phyloP scores from a whole-genome alignment of 2,329 filamentous ascomycete genomes.

The Pseudocercospora crystallina region DNA sequence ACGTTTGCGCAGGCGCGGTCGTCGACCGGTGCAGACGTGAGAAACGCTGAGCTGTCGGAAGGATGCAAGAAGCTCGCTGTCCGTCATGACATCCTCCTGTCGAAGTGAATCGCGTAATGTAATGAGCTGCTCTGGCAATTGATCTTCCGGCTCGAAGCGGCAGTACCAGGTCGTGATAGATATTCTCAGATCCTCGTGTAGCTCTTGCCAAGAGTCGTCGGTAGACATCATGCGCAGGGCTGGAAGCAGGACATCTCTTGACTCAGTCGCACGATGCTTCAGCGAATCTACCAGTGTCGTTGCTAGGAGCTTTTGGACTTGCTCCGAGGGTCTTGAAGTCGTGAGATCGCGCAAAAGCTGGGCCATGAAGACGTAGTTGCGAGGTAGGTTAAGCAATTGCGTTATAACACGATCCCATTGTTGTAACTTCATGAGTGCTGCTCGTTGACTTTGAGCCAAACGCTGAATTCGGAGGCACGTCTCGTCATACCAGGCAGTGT shows the following conservation, averaged over 20 bases:
- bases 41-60: conserved; percentile 23
- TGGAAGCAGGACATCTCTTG: conserved; percentile 22
- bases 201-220: conserved; percentile 14
- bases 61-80: conserved; percentile 20
- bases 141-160: conserved; percentile 15
- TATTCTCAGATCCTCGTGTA: conserved; percentile 30
- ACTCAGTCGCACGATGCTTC: background rate
- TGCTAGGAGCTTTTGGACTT: conserved; percentile 20
- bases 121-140: conserved; percentile 17
- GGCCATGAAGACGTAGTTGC: conserved; percentile 14
- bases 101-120: conserved; percentile 21
- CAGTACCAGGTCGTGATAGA: conserved; percentile 26
- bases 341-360: conserved; percentile 14
- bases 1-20: conserved; percentile 20
- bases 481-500: conserved; percentile 25
- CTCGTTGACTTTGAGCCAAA: conserved; percentile 6
- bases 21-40: background rate
- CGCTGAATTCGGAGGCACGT: conserved; percentile 22
- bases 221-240: conserved; percentile 12
- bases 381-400: conserved; percentile 15
- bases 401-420: conserved; percentile 23
- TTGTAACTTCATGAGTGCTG: conserved; percentile 17
- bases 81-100: conserved; percentile 27
- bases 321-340: conserved; percentile 4
- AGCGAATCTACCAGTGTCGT: conserved; percentile 17